Evolutionary conservation across 2,329 filamentous ascomycete species (phyloP), one percentile per base, ranked within the genome.

Genomic region (Fusarium sp.): DNA sequence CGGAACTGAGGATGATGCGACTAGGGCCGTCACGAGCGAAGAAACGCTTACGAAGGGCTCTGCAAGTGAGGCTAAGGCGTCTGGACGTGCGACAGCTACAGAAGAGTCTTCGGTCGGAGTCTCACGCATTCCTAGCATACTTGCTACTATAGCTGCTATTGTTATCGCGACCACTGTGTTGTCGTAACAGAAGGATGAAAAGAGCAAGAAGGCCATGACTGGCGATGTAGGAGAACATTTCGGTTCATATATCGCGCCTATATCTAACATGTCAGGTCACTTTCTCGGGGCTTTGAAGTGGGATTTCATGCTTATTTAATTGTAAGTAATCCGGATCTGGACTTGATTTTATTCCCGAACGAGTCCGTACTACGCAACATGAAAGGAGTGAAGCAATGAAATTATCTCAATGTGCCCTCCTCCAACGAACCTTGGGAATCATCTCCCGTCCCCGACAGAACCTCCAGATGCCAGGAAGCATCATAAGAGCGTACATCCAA

Each of bases 291-390:
- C 11, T 23, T 23, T 1, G 16, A 9, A 3, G 25, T 2, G 25
- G 18, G 5, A 3, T 3, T 11, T 13, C 0, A 2, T 3, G 5
- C 16, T 30, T 16, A 27, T 30, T 9, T 6, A 16, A 18, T 5
- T 4, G 27, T 4, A 11, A 10, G 3, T 9, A 16, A 25, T 14
- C 6, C 10, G 5, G 23, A 5, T 6, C 25, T 18, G 16, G 11
- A 7, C 9, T n/a, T 5, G 18, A n/a, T 27, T 13, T 16, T 52
- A 2, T n/a, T 30, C 25, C 6, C 2, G 2, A 6, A 7, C 14
- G 10, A 52, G 9, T 20, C 4, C 11, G 5, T 32, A 32, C 27
- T 54, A 54, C 2, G 7, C 1, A 16, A 5, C 2, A 54, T 13
- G 14, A 6, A 48, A 20, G 4, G 34, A 5, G 2, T 4, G 8